Conservation (phyloP, 305 asterid genomes). For the Ajuga reptans region DNA sequence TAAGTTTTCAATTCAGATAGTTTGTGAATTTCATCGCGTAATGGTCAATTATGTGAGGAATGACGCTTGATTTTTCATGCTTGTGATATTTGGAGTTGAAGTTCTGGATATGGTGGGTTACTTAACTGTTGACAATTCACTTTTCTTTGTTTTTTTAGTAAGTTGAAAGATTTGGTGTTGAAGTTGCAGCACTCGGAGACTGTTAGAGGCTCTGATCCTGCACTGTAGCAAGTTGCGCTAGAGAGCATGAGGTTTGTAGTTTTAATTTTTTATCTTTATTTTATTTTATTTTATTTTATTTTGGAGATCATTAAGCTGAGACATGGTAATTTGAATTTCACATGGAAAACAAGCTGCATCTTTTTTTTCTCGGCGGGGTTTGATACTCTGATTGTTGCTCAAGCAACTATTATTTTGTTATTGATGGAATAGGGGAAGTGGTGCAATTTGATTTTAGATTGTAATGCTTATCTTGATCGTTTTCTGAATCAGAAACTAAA, state of each 20-base stretch:
- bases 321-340: not conserved
- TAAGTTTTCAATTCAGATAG: constrained; percentile 11
- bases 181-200: constrained; percentile 46
- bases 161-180: constrained; percentile 50
- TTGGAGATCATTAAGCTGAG: not conserved
- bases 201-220: constrained; percentile 41
- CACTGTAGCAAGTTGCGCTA: constrained; percentile 38
- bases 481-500: not conserved
- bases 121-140: not conserved
- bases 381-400: not conserved
- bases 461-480: not conserved
- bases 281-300: not conserved
- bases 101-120: constrained; percentile 19
- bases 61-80: not conserved
- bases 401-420: not conserved
- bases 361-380: not conserved
- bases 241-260: constrained; percentile 67
- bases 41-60: not conserved
- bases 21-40: not conserved
- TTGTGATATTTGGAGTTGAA: not conserved
- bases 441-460: constrained; percentile 8
- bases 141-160: not conserved
- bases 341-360: not conserved
- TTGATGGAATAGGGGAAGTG: not conserved
- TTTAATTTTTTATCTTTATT: not conserved